Evolutionary conservation across 2,329 filamentous ascomycete genomes (phyloP).

Genomic region (Diplocarpon mali): DNA sequence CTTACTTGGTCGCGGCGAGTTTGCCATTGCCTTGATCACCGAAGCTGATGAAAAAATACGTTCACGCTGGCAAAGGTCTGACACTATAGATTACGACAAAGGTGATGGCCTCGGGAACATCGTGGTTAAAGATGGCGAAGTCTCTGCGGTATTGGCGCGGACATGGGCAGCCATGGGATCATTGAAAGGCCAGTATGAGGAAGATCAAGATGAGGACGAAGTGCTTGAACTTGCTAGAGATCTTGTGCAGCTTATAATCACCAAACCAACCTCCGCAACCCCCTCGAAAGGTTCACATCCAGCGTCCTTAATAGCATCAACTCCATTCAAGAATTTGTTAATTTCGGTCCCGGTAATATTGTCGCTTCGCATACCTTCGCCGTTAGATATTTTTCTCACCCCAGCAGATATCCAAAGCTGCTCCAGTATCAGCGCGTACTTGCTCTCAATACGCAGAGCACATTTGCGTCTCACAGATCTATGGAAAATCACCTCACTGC

Average conservation of each 20-base stretch:
- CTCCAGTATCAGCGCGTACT: constrained; percentile 75
- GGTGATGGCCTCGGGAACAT: constrained; percentile 50
- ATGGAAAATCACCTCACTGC: constrained; percentile 74
- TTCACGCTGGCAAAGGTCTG: constrained; percentile 57
- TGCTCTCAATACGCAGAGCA: constrained; percentile 74
- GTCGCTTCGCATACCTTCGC: constrained; percentile 61
- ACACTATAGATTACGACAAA: constrained; percentile 46
- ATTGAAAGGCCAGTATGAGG: constrained; percentile 56
- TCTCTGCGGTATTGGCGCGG: constrained; percentile 62
- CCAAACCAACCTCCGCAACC: constrained; percentile 34
- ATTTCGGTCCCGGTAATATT: constrained; percentile 67
- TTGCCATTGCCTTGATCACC: constrained; percentile 73
- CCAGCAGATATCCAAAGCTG: constrained; percentile 67
- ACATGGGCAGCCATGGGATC: constrained; percentile 74
- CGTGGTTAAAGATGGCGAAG: constrained; percentile 76
- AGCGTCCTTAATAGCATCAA: constrained; percentile 24
- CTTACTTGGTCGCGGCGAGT: constrained; percentile 78
- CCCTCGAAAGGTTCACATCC: constrained; percentile 24
- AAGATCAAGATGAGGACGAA: constrained; percentile 67
- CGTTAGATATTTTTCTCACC: constrained; percentile 79
- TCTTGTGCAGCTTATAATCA: constrained; percentile 56
- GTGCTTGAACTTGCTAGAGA: constrained; percentile 73
- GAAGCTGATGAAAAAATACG: constrained; percentile 74
- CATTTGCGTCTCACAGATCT: constrained; percentile 75
- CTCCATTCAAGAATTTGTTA: constrained; percentile 68